Evolutionary conservation across 1,284 basidiomycete species (phyloP), one percentile per base, ranked within the genome.

Genomic region (Laetiporus sulphureus): DNA sequence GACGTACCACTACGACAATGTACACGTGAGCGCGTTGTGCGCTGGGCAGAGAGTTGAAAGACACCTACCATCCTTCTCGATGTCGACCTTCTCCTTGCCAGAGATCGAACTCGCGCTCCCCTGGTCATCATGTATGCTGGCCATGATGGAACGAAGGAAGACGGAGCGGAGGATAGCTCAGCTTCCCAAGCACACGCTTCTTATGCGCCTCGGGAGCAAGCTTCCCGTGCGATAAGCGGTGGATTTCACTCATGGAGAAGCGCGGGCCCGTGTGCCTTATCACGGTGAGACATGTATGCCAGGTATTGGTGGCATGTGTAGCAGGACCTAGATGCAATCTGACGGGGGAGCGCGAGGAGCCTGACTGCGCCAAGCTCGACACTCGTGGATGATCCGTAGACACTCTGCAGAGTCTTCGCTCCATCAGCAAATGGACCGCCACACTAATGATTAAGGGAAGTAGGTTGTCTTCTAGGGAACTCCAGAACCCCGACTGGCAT

Each of bases 11-110:
- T 29, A 24, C 24, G 29, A 8, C 4, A n/a, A n/a, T n/a, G n/a
- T n/a, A n/a, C n/a, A n/a, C n/a, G n/a, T n/a, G n/a, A n/a, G 25
- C 11, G 20, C 25, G 42, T 31, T 25, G n/a, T 6, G 20, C 19
- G 10, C 15, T 15, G 5, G 18, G 16, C 23, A 15, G 24, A 5
- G 6, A 27, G 33, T n/a, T 6, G n/a, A 5, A 6, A 3, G 12
- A 8, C 4, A 46, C 53, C 33, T 35, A 51, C 53, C 40, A 21
- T 38, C 42, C 39, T 52, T 55, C 46, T 52, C 55, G 29, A 50
- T 33, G 42, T 55, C 69, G 54, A 89, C 84, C 30, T 69, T 71
- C 59, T 91, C 86, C 46, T 72, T 72, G 43, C 80, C 77, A 47
- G 53, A 51, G 45, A 36, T 40, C n/a, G 53, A 47, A 46, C 47